Evolutionary conservation across 2,329 filamentous ascomycete genomes (phyloP).

Genomic region (Leptographium galeiforme): DNA sequence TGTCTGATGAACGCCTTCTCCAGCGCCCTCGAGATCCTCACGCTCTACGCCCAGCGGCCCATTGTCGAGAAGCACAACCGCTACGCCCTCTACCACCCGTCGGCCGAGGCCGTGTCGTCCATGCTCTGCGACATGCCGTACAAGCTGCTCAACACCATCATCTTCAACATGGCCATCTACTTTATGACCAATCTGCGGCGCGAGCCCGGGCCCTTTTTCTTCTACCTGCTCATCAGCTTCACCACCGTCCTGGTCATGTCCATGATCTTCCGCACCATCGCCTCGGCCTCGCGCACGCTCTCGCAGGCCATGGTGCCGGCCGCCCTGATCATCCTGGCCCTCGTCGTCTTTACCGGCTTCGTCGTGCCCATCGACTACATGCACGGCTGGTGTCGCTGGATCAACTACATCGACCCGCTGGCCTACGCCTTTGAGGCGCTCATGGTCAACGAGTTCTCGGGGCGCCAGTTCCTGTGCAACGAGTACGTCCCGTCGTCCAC

Average conservation of each 20-base stretch:
- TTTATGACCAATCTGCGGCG: conserved; percentile 75
- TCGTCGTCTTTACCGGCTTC: conserved; percentile 61
- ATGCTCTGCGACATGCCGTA: conserved; percentile 79
- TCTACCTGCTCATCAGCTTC: conserved; percentile 69
- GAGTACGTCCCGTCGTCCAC: conserved; percentile 28
- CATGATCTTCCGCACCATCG: conserved; percentile 74
- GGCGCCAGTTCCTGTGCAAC: conserved; percentile 42
- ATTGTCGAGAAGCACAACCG: conserved; percentile 84
- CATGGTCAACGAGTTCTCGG: conserved; percentile 71
- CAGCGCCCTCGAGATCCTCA: conserved; percentile 68
- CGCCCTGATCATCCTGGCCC: conserved; percentile 47
- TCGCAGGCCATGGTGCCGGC: conserved; percentile 50
- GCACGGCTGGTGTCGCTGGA: conserved; percentile 71
- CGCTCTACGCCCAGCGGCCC: conserved; percentile 74
- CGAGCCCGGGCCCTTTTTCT: conserved; percentile 66
- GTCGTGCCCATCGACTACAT: conserved; percentile 52
- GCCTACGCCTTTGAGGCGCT: conserved; percentile 70
- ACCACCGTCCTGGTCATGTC: conserved; percentile 64
- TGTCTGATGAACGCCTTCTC: conserved; percentile 76
- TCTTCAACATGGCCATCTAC: conserved; percentile 71
- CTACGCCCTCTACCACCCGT: conserved; percentile 86
- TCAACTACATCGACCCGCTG: conserved; percentile 69
- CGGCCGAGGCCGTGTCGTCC: conserved; percentile 69
- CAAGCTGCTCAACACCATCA: conserved; percentile 57
- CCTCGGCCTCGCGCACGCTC: conserved; percentile 56